Percentiles rank a stretch among this genome's conserved stretches.
Evolutionary conservation across 1,284 basidiomycete genomes (phyloP).

Genomic region (Pseudozyma thailandica): DNA sequence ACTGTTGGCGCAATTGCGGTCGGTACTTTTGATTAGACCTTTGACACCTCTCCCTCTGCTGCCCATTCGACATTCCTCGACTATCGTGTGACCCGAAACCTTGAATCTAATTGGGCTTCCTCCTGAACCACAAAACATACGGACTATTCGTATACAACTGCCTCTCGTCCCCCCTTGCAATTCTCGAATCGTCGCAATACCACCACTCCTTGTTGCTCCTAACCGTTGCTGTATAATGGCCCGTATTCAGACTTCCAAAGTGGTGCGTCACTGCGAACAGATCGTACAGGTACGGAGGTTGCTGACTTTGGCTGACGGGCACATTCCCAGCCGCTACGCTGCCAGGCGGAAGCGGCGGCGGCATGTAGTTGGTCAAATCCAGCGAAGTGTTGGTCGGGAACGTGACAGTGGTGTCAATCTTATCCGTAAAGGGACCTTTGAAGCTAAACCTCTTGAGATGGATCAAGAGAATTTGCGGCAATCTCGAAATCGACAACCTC

Average conservation of each 20-base stretch:
- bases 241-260: constrained; percentile 66
- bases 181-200: constrained; percentile 65
- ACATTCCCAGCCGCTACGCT: constrained; percentile 12
- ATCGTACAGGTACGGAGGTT: constrained; percentile 69
- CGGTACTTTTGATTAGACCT: not conserved
- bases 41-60: not conserved
- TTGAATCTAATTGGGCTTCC: constrained; percentile 23
- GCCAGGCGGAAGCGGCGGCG: constrained; percentile 70
- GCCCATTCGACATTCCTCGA: not conserved
- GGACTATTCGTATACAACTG: constrained; percentile 58
- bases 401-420: constrained; percentile 70
- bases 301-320: constrained; percentile 48
- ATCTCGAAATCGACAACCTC: constrained; percentile 83
- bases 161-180: constrained; percentile 49
- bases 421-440: constrained; percentile 92
- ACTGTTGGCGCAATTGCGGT: too few species aligned
- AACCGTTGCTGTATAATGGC: constrained; percentile 67
- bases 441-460: constrained; percentile 96
- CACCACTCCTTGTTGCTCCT: constrained; percentile 58
- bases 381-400: constrained; percentile 81
- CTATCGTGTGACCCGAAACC: too few species aligned
- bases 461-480: constrained; percentile 91
- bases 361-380: constrained; percentile 92
- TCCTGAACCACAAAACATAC: constrained; percentile 63
- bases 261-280: constrained; percentile 69